Evolutionary conservation across 2,329 filamentous ascomycete genomes (phyloP).

Genomic region (Emmonsiellopsis sp.): DNA sequence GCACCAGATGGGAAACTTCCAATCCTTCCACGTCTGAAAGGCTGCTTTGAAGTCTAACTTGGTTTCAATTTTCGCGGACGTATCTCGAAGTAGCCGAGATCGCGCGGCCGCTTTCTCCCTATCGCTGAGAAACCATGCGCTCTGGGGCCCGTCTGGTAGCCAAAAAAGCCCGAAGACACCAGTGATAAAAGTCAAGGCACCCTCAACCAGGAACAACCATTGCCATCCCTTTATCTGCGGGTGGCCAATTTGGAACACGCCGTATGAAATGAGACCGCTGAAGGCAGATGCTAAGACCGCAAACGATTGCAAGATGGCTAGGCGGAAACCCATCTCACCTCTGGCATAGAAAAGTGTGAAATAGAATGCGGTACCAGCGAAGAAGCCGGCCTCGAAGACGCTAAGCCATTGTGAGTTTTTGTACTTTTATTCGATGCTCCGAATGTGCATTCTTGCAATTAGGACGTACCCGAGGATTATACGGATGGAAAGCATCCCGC

Average conservation of each 20-base stretch:
- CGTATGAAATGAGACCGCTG: constrained; percentile 32
- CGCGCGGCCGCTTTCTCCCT: neutral
- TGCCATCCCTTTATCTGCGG: constrained; percentile 38
- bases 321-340: neutral
- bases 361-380: neutral
- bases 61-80: neutral
- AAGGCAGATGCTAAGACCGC: constrained; percentile 16
- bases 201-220: constrained; percentile 37
- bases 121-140: constrained; percentile 28
- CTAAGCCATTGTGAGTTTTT: neutral
- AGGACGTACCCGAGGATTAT: neutral
- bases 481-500: neutral
- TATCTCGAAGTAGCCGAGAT: neutral
- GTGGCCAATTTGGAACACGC: constrained; percentile 41
- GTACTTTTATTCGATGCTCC: neutral
- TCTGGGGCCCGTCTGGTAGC: constrained; percentile 23
- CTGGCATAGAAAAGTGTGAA: neutral
- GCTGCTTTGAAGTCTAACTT: neutral
- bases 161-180: constrained; percentile 23
- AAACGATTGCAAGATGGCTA: neutral
- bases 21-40: constrained; percentile 18
- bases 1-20: neutral
- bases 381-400: neutral
- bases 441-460: neutral
- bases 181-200: constrained; percentile 26